Evolutionary conservation across 1,284 basidiomycete species (phyloP).

Genomic region (Boletus sp.): DNA sequence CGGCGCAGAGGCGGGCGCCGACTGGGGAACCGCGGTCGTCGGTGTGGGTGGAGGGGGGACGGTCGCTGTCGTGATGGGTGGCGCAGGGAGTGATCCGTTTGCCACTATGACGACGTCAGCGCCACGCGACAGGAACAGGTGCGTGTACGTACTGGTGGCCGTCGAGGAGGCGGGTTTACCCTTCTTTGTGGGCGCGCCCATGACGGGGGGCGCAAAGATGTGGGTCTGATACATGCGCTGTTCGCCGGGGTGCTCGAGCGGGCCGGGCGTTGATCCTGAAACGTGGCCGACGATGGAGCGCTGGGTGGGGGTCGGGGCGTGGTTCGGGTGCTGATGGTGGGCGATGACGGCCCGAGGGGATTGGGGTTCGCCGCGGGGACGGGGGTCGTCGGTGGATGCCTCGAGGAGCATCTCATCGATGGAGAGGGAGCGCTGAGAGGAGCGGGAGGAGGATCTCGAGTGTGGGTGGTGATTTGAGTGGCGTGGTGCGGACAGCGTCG

Average conservation of each 20-base stretch:
- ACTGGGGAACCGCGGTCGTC: constrained; percentile 15
- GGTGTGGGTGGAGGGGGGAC: constrained; percentile 25
- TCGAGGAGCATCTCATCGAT: constrained; percentile 69
- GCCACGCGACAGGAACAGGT: constrained; percentile 14
- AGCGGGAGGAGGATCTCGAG: constrained; percentile 39
- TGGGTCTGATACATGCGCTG: constrained; percentile 62
- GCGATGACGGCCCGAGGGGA: constrained; percentile 39
- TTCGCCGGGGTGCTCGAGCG: constrained; percentile 43
- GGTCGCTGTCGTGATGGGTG: constrained; percentile 16
- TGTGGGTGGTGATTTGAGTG: constrained; percentile 19
- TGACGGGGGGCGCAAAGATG: constrained; percentile 69
- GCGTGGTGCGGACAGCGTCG: constrained; percentile 21
- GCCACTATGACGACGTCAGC: constrained; percentile 23
- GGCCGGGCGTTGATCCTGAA: constrained; percentile 30
- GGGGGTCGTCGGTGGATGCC: constrained; percentile 47
- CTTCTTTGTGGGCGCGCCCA: constrained; percentile 69
- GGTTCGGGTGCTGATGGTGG: constrained; percentile 37
- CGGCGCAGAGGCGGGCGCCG: constrained; percentile 13
- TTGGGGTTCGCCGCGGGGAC: constrained; percentile 35
- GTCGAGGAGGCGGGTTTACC: constrained; percentile 44
- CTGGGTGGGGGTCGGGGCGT: constrained; percentile 24
- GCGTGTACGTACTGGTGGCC: constrained; percentile 27
- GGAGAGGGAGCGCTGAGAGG: constrained; percentile 41
- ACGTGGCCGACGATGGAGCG: constrained; percentile 27
- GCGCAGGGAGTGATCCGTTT: constrained; percentile 32